Base-by-base conservation (phyloP, 495 filamentous ascomycete species). In the Articulospora tetracladia region DNA sequence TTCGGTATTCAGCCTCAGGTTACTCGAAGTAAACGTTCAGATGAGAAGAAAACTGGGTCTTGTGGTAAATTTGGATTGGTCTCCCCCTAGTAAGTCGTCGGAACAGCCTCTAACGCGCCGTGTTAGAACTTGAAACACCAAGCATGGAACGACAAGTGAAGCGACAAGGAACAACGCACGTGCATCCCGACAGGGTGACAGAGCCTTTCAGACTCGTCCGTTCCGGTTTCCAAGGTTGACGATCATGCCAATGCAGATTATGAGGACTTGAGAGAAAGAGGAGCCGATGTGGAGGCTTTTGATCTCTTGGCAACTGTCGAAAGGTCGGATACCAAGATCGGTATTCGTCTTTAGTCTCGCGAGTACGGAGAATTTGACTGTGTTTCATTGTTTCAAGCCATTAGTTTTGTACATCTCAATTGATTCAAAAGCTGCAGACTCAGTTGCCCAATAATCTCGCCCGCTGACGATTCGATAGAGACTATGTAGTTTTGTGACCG, bases 91-190 rank as follows among this genome's bases (percentile, higher is more conserved):
- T n/a, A n/a, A n/a, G n/a, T n/a, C 39, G 30, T 32, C 39, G 17
- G 39, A 44, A 44, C 28, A 52, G 36, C 24, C 53, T 61, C 53
- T 26, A 26, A 61, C 59, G 36, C 8, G 11, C 1, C 7, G 19
- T 50, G 58, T 61, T 25, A n/a, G 53, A 61, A 4, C 19, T 20
- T 61, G 59, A 61, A 55, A 61, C 59, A 24, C 26, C 8, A 61
- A 56, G 23, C 24, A 20, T 22, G 24, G 17, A 39, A 2, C 49
- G 52, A 52, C 39, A 6, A 61, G 41, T 26, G 52, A 53, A 57
- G 41, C 17, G 53, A 53, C 11, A 19, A 26, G 6, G 56, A 32
- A n/a, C 3, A 23, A 17, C 44, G 57, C 48, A 59, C 50, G 58
- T 52, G 48, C 58, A 19, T 34, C 19, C 27, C 23, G 41, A 19